Conservation (phyloP, 768 basidiomycete genomes). For the Neoboletus magnificus region DNA sequence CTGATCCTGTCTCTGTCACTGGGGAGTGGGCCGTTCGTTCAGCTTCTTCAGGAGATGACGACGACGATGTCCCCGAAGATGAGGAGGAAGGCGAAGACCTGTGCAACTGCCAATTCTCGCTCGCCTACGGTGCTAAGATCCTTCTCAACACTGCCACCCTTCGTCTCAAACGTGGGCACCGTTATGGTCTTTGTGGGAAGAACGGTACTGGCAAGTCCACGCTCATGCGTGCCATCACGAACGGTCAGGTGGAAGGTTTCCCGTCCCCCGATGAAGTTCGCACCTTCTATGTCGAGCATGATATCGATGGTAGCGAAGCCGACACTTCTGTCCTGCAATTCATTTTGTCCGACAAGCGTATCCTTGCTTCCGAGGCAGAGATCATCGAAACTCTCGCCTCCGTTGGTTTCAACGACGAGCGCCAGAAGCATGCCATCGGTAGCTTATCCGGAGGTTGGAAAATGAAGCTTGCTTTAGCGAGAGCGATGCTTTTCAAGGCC, state of each 20-base stretch:
- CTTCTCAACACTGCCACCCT: slow-evolving; percentile 94
- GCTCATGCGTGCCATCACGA: slow-evolving; percentile 90
- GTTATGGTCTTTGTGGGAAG: slow-evolving; percentile 97
- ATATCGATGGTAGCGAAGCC: slow-evolving; percentile 94
- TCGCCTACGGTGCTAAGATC: slow-evolving; percentile 99
- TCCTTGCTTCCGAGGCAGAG: slow-evolving; percentile 67
- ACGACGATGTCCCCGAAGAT: slow-evolving; percentile 69
- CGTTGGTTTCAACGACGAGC: slow-evolving; percentile 88
- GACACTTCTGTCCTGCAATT: slow-evolving; percentile 88
- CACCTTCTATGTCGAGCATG: slow-evolving; percentile 99
- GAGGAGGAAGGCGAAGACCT: slow-evolving; percentile 98
- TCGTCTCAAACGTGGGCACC: slow-evolving; percentile 97
- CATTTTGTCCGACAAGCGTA: slow-evolving; percentile 81
- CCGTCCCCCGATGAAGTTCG: slow-evolving; percentile 95
- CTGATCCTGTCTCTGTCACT: slow-evolving; percentile 64
- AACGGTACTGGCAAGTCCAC: slow-evolving; percentile 98
- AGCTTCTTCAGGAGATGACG: slow-evolving; percentile 71
- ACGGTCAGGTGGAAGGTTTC: slow-evolving; percentile 97
- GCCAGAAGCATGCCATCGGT: slow-evolving; percentile 83
- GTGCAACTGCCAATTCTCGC: slow-evolving; percentile 98
- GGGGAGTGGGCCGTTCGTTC: slow-evolving; percentile 90
- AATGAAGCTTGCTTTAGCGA: slow-evolving; percentile 98
- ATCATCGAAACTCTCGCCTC: slow-evolving; percentile 77
- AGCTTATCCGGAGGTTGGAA: slow-evolving; percentile 98
- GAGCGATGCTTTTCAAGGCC: slow-evolving; percentile 97